Evolutionary conservation across 2,329 filamentous ascomycete genomes (phyloP).

Genomic region (Pseudopithomyces maydicus): DNA sequence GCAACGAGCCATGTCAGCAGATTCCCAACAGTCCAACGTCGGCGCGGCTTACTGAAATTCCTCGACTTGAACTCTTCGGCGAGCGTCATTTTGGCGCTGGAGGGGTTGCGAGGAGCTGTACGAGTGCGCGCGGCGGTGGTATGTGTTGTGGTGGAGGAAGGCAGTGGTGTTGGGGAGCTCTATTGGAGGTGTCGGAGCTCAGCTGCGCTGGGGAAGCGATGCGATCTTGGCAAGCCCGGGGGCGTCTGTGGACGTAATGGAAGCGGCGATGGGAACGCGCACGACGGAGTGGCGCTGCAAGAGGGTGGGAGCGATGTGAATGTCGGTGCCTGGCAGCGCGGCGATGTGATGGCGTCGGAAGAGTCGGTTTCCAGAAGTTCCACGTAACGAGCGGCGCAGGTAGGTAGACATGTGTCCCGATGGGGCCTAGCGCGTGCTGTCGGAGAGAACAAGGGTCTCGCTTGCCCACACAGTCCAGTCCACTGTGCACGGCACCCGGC

Average conservation of each 20-base stretch:
- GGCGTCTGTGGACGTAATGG: conserved; percentile 8
- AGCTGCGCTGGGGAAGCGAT: conserved; percentile 28
- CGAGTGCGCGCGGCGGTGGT: not conserved
- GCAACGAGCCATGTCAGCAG: conserved; percentile 39
- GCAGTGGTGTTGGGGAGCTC: conserved; percentile 15
- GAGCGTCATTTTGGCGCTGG: conserved; percentile 56
- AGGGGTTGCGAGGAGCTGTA: conserved; percentile 2
- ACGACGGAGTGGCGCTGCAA: conserved; percentile 38
- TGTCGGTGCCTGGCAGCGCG: conserved; percentile 27
- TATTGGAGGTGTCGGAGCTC: conserved; percentile 30
- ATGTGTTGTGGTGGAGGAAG: conserved; percentile 7
- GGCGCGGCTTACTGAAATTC: conserved; percentile 65
- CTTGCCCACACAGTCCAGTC: not conserved
- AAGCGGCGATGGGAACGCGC: conserved; percentile 28
- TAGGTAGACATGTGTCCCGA: too few relatives aligned
- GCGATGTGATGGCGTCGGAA: conserved; percentile 23
- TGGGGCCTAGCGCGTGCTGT: not conserved
- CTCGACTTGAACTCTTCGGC: conserved; percentile 67
- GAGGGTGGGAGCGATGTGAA: conserved; percentile 13
- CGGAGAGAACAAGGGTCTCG: conserved; percentile 2
- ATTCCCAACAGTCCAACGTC: conserved; percentile 13
- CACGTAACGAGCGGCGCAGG: conserved; percentile 31
- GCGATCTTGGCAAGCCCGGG: conserved; percentile 17
- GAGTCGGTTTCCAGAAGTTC: conserved; percentile 37
- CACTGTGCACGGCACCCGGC: not conserved